Evolutionary conservation across 129 eudicot genomes (phyloP).

Genomic region (Saposhnikovia divaricata): DNA sequence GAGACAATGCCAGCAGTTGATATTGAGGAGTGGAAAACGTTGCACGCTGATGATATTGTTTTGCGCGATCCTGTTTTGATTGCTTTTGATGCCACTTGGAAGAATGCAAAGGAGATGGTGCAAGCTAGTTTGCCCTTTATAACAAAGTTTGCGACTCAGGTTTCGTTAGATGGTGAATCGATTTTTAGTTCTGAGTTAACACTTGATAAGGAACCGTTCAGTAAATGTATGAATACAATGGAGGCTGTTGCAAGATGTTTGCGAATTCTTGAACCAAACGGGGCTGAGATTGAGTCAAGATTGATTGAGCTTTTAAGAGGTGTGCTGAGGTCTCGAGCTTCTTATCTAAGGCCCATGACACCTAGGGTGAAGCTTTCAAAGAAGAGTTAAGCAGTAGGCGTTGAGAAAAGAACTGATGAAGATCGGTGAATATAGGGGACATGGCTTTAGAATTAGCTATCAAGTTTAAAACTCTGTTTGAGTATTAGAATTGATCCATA

Average conservation of each 20-base stretch:
- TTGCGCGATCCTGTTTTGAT: constrained; percentile 43
- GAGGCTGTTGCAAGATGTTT: constrained; percentile 93
- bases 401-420: not conserved
- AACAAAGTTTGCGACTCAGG: constrained; percentile 71
- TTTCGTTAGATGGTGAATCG: constrained; percentile 64
- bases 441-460: not conserved
- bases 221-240: constrained; percentile 93
- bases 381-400: not conserved
- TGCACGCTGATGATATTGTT: constrained; percentile 16
- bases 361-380: constrained; percentile 36
- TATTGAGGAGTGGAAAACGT: constrained; percentile 40
- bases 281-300: constrained; percentile 50
- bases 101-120: constrained; percentile 94
- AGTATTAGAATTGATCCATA: not conserved
- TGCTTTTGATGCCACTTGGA: constrained; percentile 96
- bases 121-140: constrained; percentile 69
- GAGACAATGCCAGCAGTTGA: constrained; percentile 43
- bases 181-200: constrained; percentile 68
- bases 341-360: constrained; percentile 52
- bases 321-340: constrained; percentile 74
- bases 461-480: not conserved
- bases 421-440: not conserved
- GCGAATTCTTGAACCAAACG: constrained; percentile 71
- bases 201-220: constrained; percentile 87
- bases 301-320: constrained; percentile 59